A percentile compares a stretch with the other conserved stretches of the same genome.
phyloP scores from a whole-genome alignment of 2,329 filamentous ascomycete species.

The Reticulascus tulasneorum region DNA sequence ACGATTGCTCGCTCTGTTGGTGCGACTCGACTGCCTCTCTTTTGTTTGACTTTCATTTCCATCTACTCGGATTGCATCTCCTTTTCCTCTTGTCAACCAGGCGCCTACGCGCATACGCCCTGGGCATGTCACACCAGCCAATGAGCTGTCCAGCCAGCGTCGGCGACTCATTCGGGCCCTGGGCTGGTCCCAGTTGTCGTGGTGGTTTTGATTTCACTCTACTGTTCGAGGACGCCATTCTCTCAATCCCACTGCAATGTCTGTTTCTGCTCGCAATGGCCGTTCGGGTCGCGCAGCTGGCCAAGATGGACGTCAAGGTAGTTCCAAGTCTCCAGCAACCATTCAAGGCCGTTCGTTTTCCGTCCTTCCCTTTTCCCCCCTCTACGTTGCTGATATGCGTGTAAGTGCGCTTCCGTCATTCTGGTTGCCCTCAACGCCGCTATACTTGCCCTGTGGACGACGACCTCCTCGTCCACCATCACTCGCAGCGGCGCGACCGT shows the following conservation, averaged over 20 bases:
- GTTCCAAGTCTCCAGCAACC: constrained; percentile 4
- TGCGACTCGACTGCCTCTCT: too few relatives aligned
- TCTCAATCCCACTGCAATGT: constrained; percentile 14
- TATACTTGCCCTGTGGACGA: constrained; percentile 7
- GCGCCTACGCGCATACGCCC: too few relatives aligned
- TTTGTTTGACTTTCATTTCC: too few relatives aligned
- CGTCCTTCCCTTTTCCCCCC: background rate
- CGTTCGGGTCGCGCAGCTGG: constrained; percentile 4
- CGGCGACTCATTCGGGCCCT: constrained; percentile 12
- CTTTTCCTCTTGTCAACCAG: too few relatives aligned
- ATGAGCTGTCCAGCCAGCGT: constrained; percentile 7
- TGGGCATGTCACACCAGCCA: constrained; percentile 8
- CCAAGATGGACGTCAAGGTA: constrained; percentile 7
- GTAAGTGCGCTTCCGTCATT: constrained; percentile 3
- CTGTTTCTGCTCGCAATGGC: constrained; percentile 6
- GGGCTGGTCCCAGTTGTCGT: constrained; percentile 16
- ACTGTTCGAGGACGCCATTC: constrained; percentile 22
- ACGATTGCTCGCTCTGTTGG: too few relatives aligned
- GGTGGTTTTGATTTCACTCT: constrained; percentile 25
- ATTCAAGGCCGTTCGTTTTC: constrained; percentile 8
- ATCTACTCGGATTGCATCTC: too few relatives aligned
- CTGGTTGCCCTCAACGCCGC: constrained; percentile 7
- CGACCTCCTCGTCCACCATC: background rate
- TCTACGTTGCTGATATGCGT: constrained; percentile 1
- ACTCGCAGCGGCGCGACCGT: constrained; percentile 6